Base-by-base conservation (phyloP, 192 early-diverging fungal genomes). In the Cetraspora pellucida region DNA sequence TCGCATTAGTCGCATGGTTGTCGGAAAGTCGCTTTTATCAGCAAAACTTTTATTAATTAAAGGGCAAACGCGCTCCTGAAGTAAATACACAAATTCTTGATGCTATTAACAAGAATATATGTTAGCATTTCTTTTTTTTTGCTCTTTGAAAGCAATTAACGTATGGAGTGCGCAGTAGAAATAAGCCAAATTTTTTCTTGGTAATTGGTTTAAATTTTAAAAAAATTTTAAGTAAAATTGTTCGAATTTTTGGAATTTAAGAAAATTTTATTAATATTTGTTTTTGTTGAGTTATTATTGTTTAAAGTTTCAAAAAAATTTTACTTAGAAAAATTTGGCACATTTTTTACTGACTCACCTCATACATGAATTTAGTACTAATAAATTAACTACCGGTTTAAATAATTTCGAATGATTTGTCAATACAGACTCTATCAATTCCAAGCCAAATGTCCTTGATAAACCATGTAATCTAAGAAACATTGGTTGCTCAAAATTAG, bases 1-100 rank as follows among this genome's bases (percentile, higher is more conserved):
- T 28, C 96, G 88, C 65, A 91, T 93, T 28, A 95, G 80, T 6
- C 96, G 91, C 86, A 97, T 92, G 1, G 88, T 89, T 77, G 92
- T 82, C 3, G 91, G 86, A 78, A 97, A 99, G 25, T 96, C 91
- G 25, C 82, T 81, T 57, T 94, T 92, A n/a, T 95, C 95, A 6
- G 95, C 95, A 77, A 98, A 96, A n/a, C 86, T 90, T 80, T 93
- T 92, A 77, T 98, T 96, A 37, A 97, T 85, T 47, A 95, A 79
- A 9, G 98, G 96, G 65, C 95, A 96, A 30, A 97, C 87, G 3
- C 91, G 87, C 75, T 96, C 94, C 54, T 92, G 86, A 66, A 99
- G 77, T 5, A 95, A 72, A 5, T 82, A 80, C 23, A 84, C 75
- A 81, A 98, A 89, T 43, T 92, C 90, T 25, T 86, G 77, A 81